These are phyloP conservation scores for Sphaerulina vaccinii DNA, from an alignment of 2,329 filamentous ascomycete species.

Conservation along the genomic window DNA sequence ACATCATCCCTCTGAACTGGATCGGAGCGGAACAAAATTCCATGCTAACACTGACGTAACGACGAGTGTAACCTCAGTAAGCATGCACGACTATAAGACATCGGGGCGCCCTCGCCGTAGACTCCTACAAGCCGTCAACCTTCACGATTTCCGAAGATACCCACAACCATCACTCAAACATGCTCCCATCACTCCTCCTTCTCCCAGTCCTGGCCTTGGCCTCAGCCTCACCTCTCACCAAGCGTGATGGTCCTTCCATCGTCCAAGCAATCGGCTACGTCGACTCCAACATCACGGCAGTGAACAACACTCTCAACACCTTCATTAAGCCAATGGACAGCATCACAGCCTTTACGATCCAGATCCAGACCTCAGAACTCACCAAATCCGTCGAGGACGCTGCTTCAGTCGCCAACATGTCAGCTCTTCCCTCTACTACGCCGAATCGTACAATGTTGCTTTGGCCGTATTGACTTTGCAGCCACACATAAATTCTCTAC, in stretches of 20 bases:
- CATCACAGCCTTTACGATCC: slow-evolving; percentile 12
- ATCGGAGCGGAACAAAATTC: too few relatives aligned
- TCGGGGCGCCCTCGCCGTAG: too few relatives aligned
- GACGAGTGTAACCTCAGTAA: too few relatives aligned
- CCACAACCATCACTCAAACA: too few relatives aligned
- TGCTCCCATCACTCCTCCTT: slow-evolving; percentile 8
- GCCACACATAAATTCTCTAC: slow-evolving; percentile 8
- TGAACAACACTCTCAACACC: slow-evolving; percentile 15
- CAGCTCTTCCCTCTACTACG: slow-evolving; percentile 6
- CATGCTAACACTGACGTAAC: too few relatives aligned
- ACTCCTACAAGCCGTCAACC: too few relatives aligned
- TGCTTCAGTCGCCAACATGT: slow-evolving; percentile 2
- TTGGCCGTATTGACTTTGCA: slow-evolving; percentile 9
- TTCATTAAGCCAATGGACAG: slow-evolving; percentile 13
- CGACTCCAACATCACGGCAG: slow-evolving; percentile 11
- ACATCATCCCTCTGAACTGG: too few relatives aligned
- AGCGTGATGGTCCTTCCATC: slow-evolving; percentile 12
- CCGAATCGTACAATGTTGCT: slow-evolving; percentile 10
- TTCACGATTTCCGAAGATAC: too few relatives aligned
- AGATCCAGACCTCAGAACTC: slow-evolving; percentile 8
- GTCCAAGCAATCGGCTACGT: slow-evolving; percentile 13
- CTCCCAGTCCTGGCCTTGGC: slow-evolving; percentile 9
- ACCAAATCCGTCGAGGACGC: slow-evolving; percentile 12
- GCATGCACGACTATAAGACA: too few relatives aligned
- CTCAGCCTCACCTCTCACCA: slow-evolving; percentile 4